Percentiles rank a stretch among this genome's conserved stretches.
Evolutionary conservation across 106 monocot genomes (phyloP).

Genomic region (Phalaenopsis equestris): DNA sequence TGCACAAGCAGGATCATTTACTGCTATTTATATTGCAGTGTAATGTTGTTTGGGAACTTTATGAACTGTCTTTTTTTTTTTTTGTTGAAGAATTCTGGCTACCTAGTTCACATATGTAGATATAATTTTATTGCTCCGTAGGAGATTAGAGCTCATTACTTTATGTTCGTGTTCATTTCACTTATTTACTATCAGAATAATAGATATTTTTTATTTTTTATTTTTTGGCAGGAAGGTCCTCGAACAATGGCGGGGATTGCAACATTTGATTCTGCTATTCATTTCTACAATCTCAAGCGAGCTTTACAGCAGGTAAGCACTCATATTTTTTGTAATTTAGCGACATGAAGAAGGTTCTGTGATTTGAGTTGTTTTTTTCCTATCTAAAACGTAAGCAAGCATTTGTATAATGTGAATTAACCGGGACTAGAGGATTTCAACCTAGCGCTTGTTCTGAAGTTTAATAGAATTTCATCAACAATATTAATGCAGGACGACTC

Average conservation of each 20-base stretch:
- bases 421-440: neutral
- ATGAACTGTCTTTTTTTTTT: neutral
- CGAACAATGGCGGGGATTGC: constrained; percentile 90
- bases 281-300: constrained; percentile 90
- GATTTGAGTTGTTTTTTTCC: neutral
- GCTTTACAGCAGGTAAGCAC: constrained; percentile 68
- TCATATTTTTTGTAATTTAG: neutral
- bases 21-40: neutral
- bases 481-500: neutral
- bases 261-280: constrained; percentile 92
- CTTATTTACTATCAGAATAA: neutral
- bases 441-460: neutral
- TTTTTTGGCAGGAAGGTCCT: constrained; percentile 78
- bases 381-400: neutral
- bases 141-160: neutral
- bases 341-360: neutral
- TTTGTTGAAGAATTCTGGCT: neutral
- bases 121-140: neutral
- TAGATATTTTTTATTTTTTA: too few relatives aligned
- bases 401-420: neutral
- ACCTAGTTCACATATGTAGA: neutral
- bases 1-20: neutral
- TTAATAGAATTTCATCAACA: neutral
- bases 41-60: neutral
- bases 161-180: neutral